Evolutionary conservation across 2,329 filamentous ascomycete species (phyloP).

Genomic region (Fusarium zealandicum): DNA sequence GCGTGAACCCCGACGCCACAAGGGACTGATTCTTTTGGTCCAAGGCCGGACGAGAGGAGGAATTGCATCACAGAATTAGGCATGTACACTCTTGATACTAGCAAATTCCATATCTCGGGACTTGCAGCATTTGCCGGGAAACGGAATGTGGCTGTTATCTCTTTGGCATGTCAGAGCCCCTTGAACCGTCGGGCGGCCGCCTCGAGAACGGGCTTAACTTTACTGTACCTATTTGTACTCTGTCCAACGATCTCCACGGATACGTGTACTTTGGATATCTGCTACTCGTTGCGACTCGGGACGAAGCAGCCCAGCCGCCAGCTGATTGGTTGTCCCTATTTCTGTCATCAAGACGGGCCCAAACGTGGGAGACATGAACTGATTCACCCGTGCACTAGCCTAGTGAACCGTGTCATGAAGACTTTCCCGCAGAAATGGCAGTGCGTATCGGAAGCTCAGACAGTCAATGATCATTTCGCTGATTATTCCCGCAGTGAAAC

Average conservation of each 20-base stretch:
- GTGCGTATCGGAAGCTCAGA: conserved; percentile 14
- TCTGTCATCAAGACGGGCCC: not conserved
- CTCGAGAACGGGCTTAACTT: not conserved
- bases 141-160: not conserved
- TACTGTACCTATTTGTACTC: not conserved
- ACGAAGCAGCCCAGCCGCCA: too few relatives aligned
- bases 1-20: conserved; percentile 33
- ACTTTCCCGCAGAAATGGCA: not conserved
- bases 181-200: conserved; percentile 8
- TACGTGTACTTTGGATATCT: too few relatives aligned
- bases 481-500: conserved; percentile 19
- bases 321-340: not conserved
- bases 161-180: conserved; percentile 13
- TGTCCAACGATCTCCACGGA: not conserved
- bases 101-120: conserved; percentile 8
- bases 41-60: conserved; percentile 3
- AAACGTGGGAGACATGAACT: not conserved
- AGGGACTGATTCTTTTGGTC: conserved; percentile 13
- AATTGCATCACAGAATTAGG: conserved; percentile 1
- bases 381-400: not conserved
- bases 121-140: conserved; percentile 9
- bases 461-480: conserved; percentile 10
- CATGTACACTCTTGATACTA: not conserved
- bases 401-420: not conserved
- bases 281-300: too few relatives aligned